These are phyloP conservation scores for Linum usitatissimum DNA, from an alignment of 345 rosid genomes.

Conservation along the genomic window DNA sequence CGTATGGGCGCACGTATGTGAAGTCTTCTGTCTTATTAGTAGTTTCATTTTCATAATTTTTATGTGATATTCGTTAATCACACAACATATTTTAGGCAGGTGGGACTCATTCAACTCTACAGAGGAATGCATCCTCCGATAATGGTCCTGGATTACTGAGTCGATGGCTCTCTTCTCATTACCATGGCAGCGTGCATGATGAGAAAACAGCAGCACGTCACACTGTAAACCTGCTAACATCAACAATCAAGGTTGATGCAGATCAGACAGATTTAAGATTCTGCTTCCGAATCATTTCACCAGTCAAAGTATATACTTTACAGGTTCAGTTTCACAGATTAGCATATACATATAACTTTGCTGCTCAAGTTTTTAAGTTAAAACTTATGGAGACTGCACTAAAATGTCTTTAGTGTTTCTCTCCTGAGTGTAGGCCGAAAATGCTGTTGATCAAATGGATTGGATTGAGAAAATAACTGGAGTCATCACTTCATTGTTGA, in stretches of 20 bases:
- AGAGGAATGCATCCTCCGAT: slow-evolving; percentile 80
- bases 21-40: background rate
- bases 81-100: slow-evolving; percentile 42
- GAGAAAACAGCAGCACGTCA: slow-evolving; percentile 98
- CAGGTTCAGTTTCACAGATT: slow-evolving; percentile 42
- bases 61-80: background rate
- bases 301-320: slow-evolving; percentile 90
- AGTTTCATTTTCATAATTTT: background rate
- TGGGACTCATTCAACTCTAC: slow-evolving; percentile 64
- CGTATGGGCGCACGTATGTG: slow-evolving; percentile 6
- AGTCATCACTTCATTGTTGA: slow-evolving; percentile 94
- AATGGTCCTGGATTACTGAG: slow-evolving; percentile 91
- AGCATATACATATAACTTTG: background rate
- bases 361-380: too few relatives aligned
- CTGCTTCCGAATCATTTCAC: slow-evolving; percentile 98
- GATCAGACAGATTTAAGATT: slow-evolving; percentile 97
- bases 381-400: too few relatives aligned
- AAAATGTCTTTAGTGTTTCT: background rate
- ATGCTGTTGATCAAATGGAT: slow-evolving; percentile 93
- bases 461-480: slow-evolving; percentile 99
- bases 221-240: slow-evolving; percentile 96
- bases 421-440: slow-evolving; percentile 97
- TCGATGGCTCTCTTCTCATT: slow-evolving; percentile 92
- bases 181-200: slow-evolving; percentile 93
- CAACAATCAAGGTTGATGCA: slow-evolving; percentile 95